Evolutionary conservation across 1,284 basidiomycete genomes (phyloP).

Genomic region (Cutaneotrichosporon arboriforme): DNA sequence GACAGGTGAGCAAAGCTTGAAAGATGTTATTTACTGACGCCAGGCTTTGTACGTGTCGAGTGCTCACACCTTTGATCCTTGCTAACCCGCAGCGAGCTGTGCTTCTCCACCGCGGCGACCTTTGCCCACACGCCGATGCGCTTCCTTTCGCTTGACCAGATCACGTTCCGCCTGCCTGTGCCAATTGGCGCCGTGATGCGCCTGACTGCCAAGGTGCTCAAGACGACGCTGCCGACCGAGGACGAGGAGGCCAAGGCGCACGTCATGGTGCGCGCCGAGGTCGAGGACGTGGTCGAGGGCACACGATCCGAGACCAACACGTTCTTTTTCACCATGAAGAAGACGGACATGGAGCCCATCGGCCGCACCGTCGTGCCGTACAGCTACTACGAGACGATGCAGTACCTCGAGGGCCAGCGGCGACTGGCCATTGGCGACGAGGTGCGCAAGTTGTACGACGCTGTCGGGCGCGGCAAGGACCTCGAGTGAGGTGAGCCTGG

Average conservation of each 20-base stretch:
- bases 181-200: conserved; percentile 73
- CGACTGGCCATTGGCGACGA: conserved; percentile 47
- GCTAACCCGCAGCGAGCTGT: conserved; percentile 53
- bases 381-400: conserved; percentile 63
- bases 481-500: too few relatives aligned
- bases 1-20: conserved; percentile 54
- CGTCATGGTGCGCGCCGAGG: conserved; percentile 67
- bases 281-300: conserved; percentile 59
- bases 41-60: conserved; percentile 7
- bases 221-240: conserved; percentile 35
- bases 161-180: conserved; percentile 71
- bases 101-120: conserved; percentile 65
- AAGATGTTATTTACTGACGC: not conserved
- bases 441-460: conserved; percentile 43
- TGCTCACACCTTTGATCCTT: not conserved
- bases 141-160: conserved; percentile 71
- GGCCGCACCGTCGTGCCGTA: conserved; percentile 59
- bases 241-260: conserved; percentile 53
- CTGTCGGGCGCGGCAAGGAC: not conserved
- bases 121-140: conserved; percentile 64
- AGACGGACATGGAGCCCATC: conserved; percentile 45
- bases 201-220: conserved; percentile 60
- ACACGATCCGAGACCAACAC: conserved; percentile 43
- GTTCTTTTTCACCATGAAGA: conserved; percentile 51
- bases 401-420: conserved; percentile 70